phyloP scores from a whole-genome alignment of 2,329 filamentous ascomycete species.

The Xylaria sp. region DNA sequence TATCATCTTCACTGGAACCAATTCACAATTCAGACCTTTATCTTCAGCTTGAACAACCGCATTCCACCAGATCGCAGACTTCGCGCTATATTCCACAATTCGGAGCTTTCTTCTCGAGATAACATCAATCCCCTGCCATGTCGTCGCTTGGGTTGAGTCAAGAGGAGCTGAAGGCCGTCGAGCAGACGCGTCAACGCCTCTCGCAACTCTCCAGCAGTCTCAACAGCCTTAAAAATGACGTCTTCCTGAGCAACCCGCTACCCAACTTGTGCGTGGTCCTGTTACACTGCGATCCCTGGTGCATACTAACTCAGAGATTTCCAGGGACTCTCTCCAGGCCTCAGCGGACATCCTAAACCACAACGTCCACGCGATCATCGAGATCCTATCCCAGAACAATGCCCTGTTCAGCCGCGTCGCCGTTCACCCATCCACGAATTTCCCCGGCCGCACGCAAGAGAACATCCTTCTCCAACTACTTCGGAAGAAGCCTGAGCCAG shows the following conservation, averaged over 20 bases:
- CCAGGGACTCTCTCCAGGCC: conserved; percentile 76
- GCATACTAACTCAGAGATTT: conserved; percentile 6
- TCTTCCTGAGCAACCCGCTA: conserved; percentile 71
- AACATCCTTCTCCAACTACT: conserved; percentile 74
- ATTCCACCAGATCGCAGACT: neutral
- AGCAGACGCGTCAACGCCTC: conserved; percentile 75
- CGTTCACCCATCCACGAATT: conserved; percentile 80
- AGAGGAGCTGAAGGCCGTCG: conserved; percentile 74
- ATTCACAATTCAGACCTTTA: neutral
- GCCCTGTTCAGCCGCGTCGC: conserved; percentile 76
- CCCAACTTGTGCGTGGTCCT: conserved; percentile 69
- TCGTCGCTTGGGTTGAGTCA: conserved; percentile 62
- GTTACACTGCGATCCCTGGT: neutral
- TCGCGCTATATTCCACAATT: neutral
- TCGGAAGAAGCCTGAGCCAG: conserved; percentile 84
- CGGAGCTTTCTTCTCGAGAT: neutral
- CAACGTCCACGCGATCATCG: conserved; percentile 74
- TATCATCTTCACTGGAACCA: neutral
- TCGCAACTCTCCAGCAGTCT: conserved; percentile 76
- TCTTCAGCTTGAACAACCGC: neutral
- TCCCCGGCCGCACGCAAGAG: conserved; percentile 75
- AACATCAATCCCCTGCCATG: conserved; percentile 42
- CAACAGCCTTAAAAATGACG: conserved; percentile 67
- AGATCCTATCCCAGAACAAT: conserved; percentile 71
- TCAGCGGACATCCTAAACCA: conserved; percentile 76